Evolutionary conservation across 345 rosid genomes (phyloP).

Genomic region (Bruguiera sexangula): DNA sequence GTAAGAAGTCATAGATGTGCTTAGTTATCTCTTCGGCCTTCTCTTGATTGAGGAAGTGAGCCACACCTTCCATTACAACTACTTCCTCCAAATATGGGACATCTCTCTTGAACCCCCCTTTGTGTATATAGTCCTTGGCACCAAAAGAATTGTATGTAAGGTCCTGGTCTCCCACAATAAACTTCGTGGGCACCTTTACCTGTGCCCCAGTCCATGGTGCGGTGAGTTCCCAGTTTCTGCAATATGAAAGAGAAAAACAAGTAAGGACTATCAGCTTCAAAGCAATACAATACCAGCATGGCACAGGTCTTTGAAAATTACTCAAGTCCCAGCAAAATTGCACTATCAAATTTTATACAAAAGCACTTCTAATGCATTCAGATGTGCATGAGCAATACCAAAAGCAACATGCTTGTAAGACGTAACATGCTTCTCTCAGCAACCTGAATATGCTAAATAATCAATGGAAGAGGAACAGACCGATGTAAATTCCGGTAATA

Average conservation of each 20-base stretch:
- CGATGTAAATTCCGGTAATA: slow-evolving; percentile 20
- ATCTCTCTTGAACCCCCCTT: slow-evolving; percentile 26
- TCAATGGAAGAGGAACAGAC: slow-evolving; percentile 1
- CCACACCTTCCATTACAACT: slow-evolving; percentile 38
- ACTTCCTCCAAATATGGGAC: slow-evolving; percentile 28
- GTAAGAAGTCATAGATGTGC: slow-evolving; percentile 29
- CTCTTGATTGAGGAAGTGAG: slow-evolving; percentile 37
- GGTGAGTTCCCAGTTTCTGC: slow-evolving; percentile 32
- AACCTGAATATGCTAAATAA: too few relatives aligned
- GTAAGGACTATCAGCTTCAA: not conserved
- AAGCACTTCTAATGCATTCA: too few relatives aligned
- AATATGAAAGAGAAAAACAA: not conserved
- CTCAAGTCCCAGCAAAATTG: not conserved
- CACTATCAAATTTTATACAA: too few relatives aligned
- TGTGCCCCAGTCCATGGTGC: slow-evolving; percentile 28
- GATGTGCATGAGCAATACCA: too few relatives aligned
- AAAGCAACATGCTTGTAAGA: too few relatives aligned
- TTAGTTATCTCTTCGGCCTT: slow-evolving; percentile 28
- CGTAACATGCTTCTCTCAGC: too few relatives aligned
- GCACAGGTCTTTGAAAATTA: not conserved
- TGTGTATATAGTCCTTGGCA: slow-evolving; percentile 25
- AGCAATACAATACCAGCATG: not conserved
- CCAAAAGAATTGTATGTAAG: slow-evolving; percentile 20
- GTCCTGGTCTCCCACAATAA: slow-evolving; percentile 31
- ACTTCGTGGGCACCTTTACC: slow-evolving; percentile 20